Conservation (phyloP, 2,329 filamentous ascomycete genomes). For the Xylaria sp. region DNA sequence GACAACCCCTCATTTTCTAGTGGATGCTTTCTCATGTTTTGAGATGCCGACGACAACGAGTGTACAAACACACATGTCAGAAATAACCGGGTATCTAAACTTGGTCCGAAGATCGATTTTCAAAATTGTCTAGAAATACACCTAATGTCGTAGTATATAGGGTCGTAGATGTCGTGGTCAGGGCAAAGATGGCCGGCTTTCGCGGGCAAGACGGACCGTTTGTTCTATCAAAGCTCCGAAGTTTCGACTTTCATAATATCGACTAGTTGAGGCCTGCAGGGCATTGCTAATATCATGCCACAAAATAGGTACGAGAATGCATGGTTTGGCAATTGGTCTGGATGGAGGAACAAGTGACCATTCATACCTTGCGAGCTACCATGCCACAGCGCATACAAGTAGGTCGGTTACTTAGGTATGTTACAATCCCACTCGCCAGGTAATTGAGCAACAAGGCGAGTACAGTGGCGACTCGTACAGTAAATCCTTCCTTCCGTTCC, state of each 20-base stretch:
- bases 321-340: slow-evolving; percentile 28
- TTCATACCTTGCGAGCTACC: slow-evolving; percentile 27
- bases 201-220: slow-evolving; percentile 25
- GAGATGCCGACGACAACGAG: slow-evolving; percentile 8
- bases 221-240: not conserved
- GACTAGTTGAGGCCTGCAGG: slow-evolving; percentile 26
- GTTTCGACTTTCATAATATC: slow-evolving; percentile 7
- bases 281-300: slow-evolving; percentile 30
- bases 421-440: slow-evolving; percentile 20
- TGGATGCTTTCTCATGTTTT: slow-evolving; percentile 18
- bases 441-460: slow-evolving; percentile 27
- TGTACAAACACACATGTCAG: slow-evolving; percentile 12
- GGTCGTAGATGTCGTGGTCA: slow-evolving; percentile 17
- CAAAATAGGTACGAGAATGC: slow-evolving; percentile 34
- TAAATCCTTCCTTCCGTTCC: slow-evolving; percentile 33
- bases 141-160: not conserved
- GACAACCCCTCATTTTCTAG: slow-evolving; percentile 35
- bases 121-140: slow-evolving; percentile 4
- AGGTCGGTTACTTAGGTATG: slow-evolving; percentile 16
- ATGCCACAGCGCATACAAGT: slow-evolving; percentile 11
- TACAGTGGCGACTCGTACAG: slow-evolving; percentile 26
- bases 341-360: slow-evolving; percentile 26
- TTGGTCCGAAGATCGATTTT: slow-evolving; percentile 4
- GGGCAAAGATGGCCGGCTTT: slow-evolving; percentile 13
- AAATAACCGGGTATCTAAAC: slow-evolving; percentile 12